Percentiles rank a stretch among this genome's conserved stretches.
phyloP scores from a whole-genome alignment of 2,329 filamentous ascomycete genomes.

The Thelonectria discophora region DNA sequence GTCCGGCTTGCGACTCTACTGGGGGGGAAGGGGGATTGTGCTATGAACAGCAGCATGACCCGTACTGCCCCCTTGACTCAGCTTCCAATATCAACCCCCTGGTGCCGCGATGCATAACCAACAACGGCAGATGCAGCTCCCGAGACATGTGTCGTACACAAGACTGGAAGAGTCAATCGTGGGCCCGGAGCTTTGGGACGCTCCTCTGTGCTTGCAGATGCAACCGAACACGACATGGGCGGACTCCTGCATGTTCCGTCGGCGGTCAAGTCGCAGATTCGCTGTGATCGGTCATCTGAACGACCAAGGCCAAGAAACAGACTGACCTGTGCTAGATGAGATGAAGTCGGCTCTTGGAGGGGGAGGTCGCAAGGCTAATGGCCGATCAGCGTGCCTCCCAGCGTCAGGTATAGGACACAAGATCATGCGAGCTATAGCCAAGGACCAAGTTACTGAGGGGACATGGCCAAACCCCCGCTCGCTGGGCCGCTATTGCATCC shows the following conservation, averaged over 20 bases:
- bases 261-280: conserved; percentile 21
- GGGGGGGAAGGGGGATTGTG: conserved; percentile 1
- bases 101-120: conserved; percentile 25
- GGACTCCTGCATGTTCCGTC: conserved; percentile 32
- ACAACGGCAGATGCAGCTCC: conserved; percentile 30
- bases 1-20: conserved; percentile 16
- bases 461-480: conserved; percentile 12
- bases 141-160: conserved; percentile 36
- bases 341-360: conserved; percentile 14
- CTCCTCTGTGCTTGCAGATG: conserved; percentile 35
- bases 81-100: conserved; percentile 18
- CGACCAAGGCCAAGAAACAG: conserved; percentile 7
- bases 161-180: conserved; percentile 17
- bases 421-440: conserved; percentile 24
- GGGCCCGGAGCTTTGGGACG: conserved; percentile 40
- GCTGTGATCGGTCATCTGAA: conserved; percentile 15
- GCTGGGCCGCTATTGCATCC: conserved; percentile 12
- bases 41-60: neutral
- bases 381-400: conserved; percentile 22
- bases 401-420: conserved; percentile 15
- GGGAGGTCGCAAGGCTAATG: conserved; percentile 15
- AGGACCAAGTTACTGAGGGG: conserved; percentile 15
- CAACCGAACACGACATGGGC: conserved; percentile 21
- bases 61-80: conserved; percentile 7
- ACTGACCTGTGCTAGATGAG: conserved; percentile 21